Conservation (phyloP, 352 stramenopile genomes). For the Pythium plurisporium region DNA sequence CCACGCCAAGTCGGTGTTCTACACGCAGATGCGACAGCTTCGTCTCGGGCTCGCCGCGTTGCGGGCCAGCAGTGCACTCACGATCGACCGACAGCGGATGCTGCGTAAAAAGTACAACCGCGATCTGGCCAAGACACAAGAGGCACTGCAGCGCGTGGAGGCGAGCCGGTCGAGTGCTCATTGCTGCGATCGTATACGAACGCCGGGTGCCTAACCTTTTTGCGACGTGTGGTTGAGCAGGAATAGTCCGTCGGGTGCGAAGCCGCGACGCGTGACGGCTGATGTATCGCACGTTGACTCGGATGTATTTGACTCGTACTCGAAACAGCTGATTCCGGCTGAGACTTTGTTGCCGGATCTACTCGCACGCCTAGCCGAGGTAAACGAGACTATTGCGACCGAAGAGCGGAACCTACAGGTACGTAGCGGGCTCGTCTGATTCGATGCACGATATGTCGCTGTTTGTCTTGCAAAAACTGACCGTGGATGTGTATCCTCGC, state of each 20-base stretch:
- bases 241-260: background rate
- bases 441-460: background rate
- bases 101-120: constrained; percentile 44
- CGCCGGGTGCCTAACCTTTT: too few relatives aligned
- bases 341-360: constrained; percentile 51
- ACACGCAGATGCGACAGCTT: constrained; percentile 57
- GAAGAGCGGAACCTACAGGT: constrained; percentile 53
- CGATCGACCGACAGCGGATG: constrained; percentile 36
- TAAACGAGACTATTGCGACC: constrained; percentile 32
- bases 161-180: constrained; percentile 29
- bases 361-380: constrained; percentile 28
- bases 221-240: too few relatives aligned
- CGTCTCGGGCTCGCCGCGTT: constrained; percentile 41
- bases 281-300: constrained; percentile 47
- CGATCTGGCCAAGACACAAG: constrained; percentile 42
- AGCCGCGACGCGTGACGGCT: constrained; percentile 2
- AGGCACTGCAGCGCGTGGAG: constrained; percentile 36
- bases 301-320: constrained; percentile 61
- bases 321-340: constrained; percentile 52
- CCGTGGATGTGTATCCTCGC: background rate
- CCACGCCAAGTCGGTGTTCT: constrained; percentile 38
- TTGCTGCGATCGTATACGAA: background rate
- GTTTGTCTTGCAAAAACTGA: too few relatives aligned
- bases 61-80: constrained; percentile 18
- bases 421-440: background rate